Conservation (phyloP, 345 rosid genomes). For the Gossypium herbaceum region DNA sequence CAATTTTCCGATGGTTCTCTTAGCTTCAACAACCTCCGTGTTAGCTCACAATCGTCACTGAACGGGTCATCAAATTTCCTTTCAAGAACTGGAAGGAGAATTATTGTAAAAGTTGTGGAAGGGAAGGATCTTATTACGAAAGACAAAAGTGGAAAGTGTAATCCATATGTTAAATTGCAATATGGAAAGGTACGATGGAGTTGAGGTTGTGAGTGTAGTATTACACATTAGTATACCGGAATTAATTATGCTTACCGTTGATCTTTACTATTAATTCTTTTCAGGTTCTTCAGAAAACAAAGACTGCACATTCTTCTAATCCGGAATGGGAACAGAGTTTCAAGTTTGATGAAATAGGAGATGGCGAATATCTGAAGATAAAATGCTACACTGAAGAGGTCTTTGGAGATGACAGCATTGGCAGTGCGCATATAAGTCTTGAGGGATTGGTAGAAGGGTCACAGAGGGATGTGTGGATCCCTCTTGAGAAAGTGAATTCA, state of each 20-base stretch:
- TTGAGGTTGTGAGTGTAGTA: conserved; percentile 11
- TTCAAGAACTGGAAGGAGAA: conserved; percentile 70
- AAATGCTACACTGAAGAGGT: conserved; percentile 70
- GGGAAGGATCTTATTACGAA: conserved; percentile 64
- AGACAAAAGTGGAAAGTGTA: conserved; percentile 63
- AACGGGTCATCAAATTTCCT: conserved; percentile 51
- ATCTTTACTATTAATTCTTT: conserved; percentile 8
- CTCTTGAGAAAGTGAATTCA: conserved; percentile 82
- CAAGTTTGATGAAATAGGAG: conserved; percentile 84
- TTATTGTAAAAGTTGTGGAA: conserved; percentile 49
- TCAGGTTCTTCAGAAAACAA: conserved; percentile 67
- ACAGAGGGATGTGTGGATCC: conserved; percentile 73
- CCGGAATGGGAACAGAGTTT: conserved; percentile 72
- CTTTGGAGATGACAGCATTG: conserved; percentile 78
- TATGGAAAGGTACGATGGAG: conserved; percentile 70
- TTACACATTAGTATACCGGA: not conserved
- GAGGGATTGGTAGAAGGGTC: conserved; percentile 78
- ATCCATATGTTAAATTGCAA: conserved; percentile 79
- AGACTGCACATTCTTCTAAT: conserved; percentile 43
- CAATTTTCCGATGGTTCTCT: conserved; percentile 91
- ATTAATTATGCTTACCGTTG: not conserved
- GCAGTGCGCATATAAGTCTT: conserved; percentile 78
- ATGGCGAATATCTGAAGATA: conserved; percentile 70
- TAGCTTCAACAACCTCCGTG: conserved; percentile 41
- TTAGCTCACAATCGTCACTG: conserved; percentile 43